Evolutionary conservation across 345 rosid genomes (phyloP).

Genomic region (Acer negundo): DNA sequence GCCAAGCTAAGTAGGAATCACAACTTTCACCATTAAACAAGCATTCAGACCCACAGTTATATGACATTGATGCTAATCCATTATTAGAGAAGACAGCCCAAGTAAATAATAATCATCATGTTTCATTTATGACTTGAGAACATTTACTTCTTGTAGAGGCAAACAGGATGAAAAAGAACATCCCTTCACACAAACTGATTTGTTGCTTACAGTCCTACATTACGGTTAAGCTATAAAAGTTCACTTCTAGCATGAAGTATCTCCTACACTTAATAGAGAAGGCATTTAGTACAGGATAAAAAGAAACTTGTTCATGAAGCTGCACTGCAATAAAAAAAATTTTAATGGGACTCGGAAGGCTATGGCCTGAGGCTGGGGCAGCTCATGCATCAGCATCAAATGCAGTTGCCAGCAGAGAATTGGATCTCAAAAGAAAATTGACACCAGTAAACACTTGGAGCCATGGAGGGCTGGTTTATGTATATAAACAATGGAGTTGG

Average conservation of each 20-base stretch:
- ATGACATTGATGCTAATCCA: not conserved
- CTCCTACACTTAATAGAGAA: not conserved
- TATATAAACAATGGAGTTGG: not conserved
- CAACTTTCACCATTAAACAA: not conserved
- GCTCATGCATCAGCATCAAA: constrained; percentile 72
- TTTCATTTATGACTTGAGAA: not conserved
- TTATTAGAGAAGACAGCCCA: not conserved
- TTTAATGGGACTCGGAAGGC: constrained; percentile 60
- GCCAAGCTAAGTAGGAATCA: not conserved
- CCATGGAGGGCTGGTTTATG: not conserved
- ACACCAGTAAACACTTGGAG: not conserved
- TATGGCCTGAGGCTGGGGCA: constrained; percentile 53
- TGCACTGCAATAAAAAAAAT: constrained; percentile 50
- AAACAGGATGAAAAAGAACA: not conserved
- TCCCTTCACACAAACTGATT: not conserved
- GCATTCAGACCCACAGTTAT: not conserved
- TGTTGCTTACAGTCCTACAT: not conserved
- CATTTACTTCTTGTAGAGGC: not conserved
- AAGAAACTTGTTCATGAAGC: constrained; percentile 69
- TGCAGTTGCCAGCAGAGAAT: constrained; percentile 63
- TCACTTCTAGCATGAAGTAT: not conserved
- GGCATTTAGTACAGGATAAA: not conserved
- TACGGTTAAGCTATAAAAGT: not conserved
- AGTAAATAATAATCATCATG: not conserved
- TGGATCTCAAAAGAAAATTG: not conserved